Percentiles rank a stretch among this genome's conserved stretches.
phyloP scores from a whole-genome alignment of 371 early-diverging fungal genomes.

The Gilbertella persicaria region DNA sequence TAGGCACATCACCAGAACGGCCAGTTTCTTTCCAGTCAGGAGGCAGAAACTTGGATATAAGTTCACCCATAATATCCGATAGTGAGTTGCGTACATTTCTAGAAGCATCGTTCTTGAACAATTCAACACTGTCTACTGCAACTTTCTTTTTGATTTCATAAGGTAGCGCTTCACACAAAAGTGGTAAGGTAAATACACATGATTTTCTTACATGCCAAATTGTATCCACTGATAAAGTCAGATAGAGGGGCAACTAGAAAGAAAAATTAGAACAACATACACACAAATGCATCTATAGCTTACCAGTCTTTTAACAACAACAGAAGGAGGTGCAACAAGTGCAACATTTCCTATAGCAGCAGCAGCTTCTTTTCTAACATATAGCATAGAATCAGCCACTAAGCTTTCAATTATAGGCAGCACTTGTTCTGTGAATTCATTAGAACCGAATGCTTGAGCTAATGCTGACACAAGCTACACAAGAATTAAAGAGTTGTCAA shows the following conservation, averaged over 20 bases:
- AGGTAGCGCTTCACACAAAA: slow-evolving; percentile 42
- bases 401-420: slow-evolving; percentile 51
- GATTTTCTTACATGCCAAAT: slow-evolving; percentile 59
- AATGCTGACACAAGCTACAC: slow-evolving; percentile 41
- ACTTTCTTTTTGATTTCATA: slow-evolving; percentile 30
- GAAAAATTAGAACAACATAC: not conserved
- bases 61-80: slow-evolving; percentile 50
- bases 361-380: slow-evolving; percentile 57
- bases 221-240: slow-evolving; percentile 41
- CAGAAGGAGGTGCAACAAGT: slow-evolving; percentile 25
- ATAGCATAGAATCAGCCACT: slow-evolving; percentile 45
- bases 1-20: slow-evolving; percentile 28
- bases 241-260: slow-evolving; percentile 42
- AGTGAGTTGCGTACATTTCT: slow-evolving; percentile 48
- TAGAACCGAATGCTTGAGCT: slow-evolving; percentile 39
- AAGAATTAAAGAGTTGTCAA: slow-evolving; percentile 23
- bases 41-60: slow-evolving; percentile 51
- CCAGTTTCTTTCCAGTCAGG: slow-evolving; percentile 34
- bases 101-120: slow-evolving; percentile 50
- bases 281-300: not conserved
- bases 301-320: slow-evolving; percentile 39
- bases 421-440: slow-evolving; percentile 37
- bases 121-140: slow-evolving; percentile 38
- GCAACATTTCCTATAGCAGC: slow-evolving; percentile 47
- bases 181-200: slow-evolving; percentile 46